Evolutionary conservation across 139 green algal genomes (phyloP).

Genomic region (Coelastrella sp.): DNA sequence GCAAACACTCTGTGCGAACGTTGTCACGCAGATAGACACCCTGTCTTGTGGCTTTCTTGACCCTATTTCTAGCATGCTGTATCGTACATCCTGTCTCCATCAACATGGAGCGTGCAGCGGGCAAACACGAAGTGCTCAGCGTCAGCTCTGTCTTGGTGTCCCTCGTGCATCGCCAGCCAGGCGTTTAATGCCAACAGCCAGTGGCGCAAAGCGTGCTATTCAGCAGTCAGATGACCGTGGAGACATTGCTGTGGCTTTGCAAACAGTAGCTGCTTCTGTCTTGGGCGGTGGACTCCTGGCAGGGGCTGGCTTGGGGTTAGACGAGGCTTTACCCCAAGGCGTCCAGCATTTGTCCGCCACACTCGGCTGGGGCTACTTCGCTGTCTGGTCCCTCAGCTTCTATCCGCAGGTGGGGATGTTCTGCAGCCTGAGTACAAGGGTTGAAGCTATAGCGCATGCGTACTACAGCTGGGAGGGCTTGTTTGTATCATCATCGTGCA

Average conservation of each 20-base stretch:
- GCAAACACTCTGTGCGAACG: no score
- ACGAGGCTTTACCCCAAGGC: neutral
- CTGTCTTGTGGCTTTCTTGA: no score
- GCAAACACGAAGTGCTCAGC: neutral
- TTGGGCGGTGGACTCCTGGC: neutral
- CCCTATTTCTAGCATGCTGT: neutral
- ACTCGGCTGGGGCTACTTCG: constrained; percentile 68
- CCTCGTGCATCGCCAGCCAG: neutral
- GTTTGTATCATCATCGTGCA: no score
- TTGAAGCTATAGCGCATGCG: neutral
- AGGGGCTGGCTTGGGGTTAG: constrained; percentile 2
- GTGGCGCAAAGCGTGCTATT: neutral
- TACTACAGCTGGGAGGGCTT: no score
- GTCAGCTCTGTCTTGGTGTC: neutral
- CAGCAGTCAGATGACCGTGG: neutral
- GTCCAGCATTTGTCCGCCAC: neutral
- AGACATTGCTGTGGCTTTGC: neutral
- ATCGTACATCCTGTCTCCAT: neutral
- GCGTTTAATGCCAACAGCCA: neutral
- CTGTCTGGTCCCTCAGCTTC: constrained; percentile 69
- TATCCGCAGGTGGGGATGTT: constrained; percentile 32
- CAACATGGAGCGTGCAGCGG: neutral
- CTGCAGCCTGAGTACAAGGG: constrained; percentile 38
- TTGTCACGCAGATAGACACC: no score
- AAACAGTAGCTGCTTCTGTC: neutral